Evolutionary conservation across 2,329 filamentous ascomycete species (phyloP).

Genomic region (Hymenotorrendiella dingleyae): DNA sequence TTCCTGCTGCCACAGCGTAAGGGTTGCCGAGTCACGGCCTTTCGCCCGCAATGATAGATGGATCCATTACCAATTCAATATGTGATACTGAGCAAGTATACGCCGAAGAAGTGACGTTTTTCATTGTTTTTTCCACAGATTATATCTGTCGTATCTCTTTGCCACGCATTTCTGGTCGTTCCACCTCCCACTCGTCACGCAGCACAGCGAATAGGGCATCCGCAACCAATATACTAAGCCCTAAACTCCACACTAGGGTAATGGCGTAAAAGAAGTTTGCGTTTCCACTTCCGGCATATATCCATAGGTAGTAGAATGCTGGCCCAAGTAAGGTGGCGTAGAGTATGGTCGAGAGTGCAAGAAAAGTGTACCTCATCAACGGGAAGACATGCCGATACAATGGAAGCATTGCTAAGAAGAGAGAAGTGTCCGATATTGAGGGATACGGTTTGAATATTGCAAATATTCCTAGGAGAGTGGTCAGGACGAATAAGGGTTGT

Average conservation of each 20-base stretch:
- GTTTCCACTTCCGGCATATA: slow-evolving; percentile 95
- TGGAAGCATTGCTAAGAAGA: slow-evolving; percentile 78
- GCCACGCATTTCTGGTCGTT: slow-evolving; percentile 82
- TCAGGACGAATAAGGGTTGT: slow-evolving; percentile 81
- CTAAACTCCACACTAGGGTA: slow-evolving; percentile 95
- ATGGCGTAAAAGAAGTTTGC: slow-evolving; percentile 99
- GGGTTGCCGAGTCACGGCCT: no score
- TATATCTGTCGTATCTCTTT: slow-evolving; percentile 58
- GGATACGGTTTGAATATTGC: slow-evolving; percentile 97
- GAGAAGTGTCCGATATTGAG: slow-evolving; percentile 79
- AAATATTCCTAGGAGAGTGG: slow-evolving; percentile 81
- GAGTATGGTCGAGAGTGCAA: slow-evolving; percentile 73
- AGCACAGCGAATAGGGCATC: slow-evolving; percentile 85
- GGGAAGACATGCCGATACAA: slow-evolving; percentile 90
- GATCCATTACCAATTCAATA: no score
- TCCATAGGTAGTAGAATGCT: slow-evolving; percentile 95
- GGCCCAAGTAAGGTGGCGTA: slow-evolving; percentile 88
- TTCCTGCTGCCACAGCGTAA: no score
- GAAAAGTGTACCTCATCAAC: slow-evolving; percentile 88
- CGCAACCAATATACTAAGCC: slow-evolving; percentile 77
- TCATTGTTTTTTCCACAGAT: no score
- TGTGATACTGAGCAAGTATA: no score
- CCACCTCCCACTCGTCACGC: slow-evolving; percentile 88
- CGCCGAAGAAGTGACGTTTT: no score
- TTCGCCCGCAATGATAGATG: no score